These are phyloP conservation scores for Tricholoma sp. DNA, from an alignment of 768 basidiomycete genomes.

Conservation along the genomic window DNA sequence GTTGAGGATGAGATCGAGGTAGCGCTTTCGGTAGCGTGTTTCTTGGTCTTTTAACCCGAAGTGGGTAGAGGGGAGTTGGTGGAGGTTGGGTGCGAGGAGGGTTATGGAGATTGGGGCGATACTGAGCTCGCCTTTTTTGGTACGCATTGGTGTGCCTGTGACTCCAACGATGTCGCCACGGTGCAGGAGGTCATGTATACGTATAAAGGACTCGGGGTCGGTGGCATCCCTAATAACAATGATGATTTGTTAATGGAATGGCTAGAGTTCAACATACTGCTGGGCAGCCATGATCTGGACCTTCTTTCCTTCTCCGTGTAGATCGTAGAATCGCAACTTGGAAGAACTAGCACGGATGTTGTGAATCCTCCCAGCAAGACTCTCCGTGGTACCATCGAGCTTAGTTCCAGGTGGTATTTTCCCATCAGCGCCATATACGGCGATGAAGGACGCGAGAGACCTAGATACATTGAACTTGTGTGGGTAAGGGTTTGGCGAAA, in stretches of 20 bases:
- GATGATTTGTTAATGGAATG: background rate
- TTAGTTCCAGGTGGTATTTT: conserved; percentile 63
- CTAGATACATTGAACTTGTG: conserved; percentile 94
- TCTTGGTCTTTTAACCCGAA: conserved; percentile 97
- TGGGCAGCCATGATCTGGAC: conserved; percentile 93
- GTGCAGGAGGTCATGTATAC: conserved; percentile 80
- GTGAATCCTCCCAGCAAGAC: conserved; percentile 87
- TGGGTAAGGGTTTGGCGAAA: conserved; percentile 91
- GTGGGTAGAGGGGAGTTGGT: conserved; percentile 89
- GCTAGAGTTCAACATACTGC: conserved; percentile 40
- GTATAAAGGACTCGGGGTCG: conserved; percentile 58
- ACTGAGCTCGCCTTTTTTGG: conserved; percentile 93
- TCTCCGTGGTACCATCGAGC: conserved; percentile 52
- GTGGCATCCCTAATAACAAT: conserved; percentile 48
- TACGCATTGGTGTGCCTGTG: conserved; percentile 81
- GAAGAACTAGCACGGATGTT: conserved; percentile 78
- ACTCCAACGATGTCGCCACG: conserved; percentile 97
- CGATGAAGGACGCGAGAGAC: conserved; percentile 71
- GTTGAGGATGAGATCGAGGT: conserved; percentile 96
- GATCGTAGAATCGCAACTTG: conserved; percentile 92
- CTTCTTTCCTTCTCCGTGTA: conserved; percentile 88
- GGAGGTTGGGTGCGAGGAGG: conserved; percentile 93
- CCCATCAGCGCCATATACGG: conserved; percentile 67
- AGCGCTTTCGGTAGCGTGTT: conserved; percentile 96
- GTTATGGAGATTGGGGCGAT: conserved; percentile 76